Conservation (phyloP, 495 filamentous ascomycete genomes). For the Podospora pseudocomata region DNA sequence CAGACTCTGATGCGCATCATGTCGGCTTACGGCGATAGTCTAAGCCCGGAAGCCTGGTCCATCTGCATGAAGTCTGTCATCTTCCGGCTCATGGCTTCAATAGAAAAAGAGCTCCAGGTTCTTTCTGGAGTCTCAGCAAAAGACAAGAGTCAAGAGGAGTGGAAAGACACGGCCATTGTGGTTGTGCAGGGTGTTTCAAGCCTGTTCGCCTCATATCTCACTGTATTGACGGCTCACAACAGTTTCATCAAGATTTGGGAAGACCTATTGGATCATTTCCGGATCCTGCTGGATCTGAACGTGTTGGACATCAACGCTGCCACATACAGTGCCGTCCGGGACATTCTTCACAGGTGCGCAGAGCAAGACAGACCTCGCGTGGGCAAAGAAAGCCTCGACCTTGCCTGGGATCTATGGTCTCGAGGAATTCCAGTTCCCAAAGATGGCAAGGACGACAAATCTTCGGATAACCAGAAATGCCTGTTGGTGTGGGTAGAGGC, state of each 20-base stretch:
- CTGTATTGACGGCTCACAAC: conserved; percentile 53
- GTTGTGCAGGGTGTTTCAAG: conserved; percentile 66
- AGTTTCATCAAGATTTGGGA: conserved; percentile 64
- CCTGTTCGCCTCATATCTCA: conserved; percentile 65
- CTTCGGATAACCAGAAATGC: conserved; percentile 68
- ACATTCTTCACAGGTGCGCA: conserved; percentile 58
- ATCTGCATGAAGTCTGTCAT: conserved; percentile 77
- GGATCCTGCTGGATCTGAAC: conserved; percentile 54
- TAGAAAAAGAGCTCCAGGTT: conserved; percentile 45
- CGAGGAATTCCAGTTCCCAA: conserved; percentile 53
- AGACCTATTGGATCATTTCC: conserved; percentile 63
- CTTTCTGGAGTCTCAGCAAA: conserved; percentile 28
- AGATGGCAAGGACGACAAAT: conserved; percentile 42
- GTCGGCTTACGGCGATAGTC: conserved; percentile 79
- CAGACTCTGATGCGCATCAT: conserved; percentile 90
- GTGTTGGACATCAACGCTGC: conserved; percentile 68
- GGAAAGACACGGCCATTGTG: conserved; percentile 75
- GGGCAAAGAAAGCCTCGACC: conserved; percentile 54
- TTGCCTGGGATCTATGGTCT: conserved; percentile 72
- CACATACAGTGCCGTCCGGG: conserved; percentile 62
- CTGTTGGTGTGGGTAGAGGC: conserved; percentile 73
- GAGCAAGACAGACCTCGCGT: conserved; percentile 48
- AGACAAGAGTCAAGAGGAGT: conserved; percentile 48
- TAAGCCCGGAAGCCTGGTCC: conserved; percentile 76
- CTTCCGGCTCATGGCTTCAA: conserved; percentile 64